Percentiles rank a stretch among this genome's conserved stretches.
phyloP scores from a whole-genome alignment of 805 yeast species.

The Soucietia sequanensis region DNA sequence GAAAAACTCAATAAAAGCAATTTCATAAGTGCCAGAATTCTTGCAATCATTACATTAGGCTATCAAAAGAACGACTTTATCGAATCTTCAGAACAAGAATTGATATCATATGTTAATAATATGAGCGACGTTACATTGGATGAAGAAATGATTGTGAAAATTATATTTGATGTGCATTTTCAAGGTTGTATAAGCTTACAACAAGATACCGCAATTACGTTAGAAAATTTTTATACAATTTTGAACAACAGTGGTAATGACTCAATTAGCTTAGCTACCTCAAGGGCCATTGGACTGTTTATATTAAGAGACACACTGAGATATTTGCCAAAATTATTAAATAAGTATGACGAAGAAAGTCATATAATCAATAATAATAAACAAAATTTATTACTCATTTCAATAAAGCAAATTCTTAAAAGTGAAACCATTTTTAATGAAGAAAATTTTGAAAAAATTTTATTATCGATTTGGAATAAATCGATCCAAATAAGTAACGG shows the following conservation, averaged over 20 bases:
- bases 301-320: slow-evolving; percentile 36
- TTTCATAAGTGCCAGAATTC: slow-evolving; percentile 26
- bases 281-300: slow-evolving; percentile 53
- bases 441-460: slow-evolving; percentile 7
- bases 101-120: slow-evolving; percentile 29
- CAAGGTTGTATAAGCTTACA: slow-evolving; percentile 50
- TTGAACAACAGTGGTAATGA: slow-evolving; percentile 30
- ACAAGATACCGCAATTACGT: slow-evolving; percentile 26
- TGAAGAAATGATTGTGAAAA: slow-evolving; percentile 9
- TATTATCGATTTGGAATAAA: slow-evolving; percentile 23
- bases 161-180: slow-evolving; percentile 38
- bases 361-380: slow-evolving; percentile 10
- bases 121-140: slow-evolving; percentile 27
- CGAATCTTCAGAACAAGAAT: slow-evolving; percentile 23
- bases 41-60: slow-evolving; percentile 27
- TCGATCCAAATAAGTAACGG: slow-evolving; percentile 5
- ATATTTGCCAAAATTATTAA: slow-evolving; percentile 40
- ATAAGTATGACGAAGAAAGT: slow-evolving; percentile 18
- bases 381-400: slow-evolving; percentile 13
- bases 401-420: slow-evolving; percentile 20
- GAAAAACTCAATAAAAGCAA: slow-evolving; percentile 14
- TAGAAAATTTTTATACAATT: slow-evolving; percentile 34
- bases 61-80: slow-evolving; percentile 18
- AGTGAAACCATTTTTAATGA: slow-evolving; percentile 7
- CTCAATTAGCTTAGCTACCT: slow-evolving; percentile 43